phyloP scores from a whole-genome alignment of 805 yeast species.

The Zygotorulaspora danielsina region DNA sequence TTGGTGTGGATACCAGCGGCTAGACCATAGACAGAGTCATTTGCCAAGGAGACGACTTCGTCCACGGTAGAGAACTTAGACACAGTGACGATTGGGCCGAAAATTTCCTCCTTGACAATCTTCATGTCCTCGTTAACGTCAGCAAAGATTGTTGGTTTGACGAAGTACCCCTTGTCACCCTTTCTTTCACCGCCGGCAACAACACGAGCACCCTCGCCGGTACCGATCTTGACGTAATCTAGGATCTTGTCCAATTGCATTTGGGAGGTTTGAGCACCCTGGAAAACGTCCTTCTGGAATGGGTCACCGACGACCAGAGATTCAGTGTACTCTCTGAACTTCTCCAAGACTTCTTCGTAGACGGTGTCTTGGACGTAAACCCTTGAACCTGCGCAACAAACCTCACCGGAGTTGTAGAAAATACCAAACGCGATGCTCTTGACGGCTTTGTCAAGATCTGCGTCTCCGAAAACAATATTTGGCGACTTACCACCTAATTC shows the following conservation, averaged over 20 bases:
- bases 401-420: conserved; percentile 87
- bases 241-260: conserved; percentile 63
- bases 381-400: conserved; percentile 90
- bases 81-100: conserved; percentile 82
- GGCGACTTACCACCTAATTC: conserved; percentile 92
- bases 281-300: conserved; percentile 62
- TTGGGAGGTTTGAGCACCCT: conserved; percentile 73
- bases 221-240: conserved; percentile 60
- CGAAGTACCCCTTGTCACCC: conserved; percentile 66
- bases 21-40: conserved; percentile 74
- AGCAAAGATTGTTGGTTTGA: conserved; percentile 81
- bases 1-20: conserved; percentile 85
- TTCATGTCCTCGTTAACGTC: conserved; percentile 70
- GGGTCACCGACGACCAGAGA: conserved; percentile 71
- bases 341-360: conserved; percentile 61
- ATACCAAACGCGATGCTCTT: conserved; percentile 69
- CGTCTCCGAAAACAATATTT: conserved; percentile 75
- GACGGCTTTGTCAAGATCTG: conserved; percentile 62
- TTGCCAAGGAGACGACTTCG: conserved; percentile 70
- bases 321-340: conserved; percentile 48
- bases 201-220: conserved; percentile 62
- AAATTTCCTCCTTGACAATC: conserved; percentile 84
- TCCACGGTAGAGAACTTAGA: conserved; percentile 67
- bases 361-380: conserved; percentile 72
- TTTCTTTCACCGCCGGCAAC: conserved; percentile 78